phyloP scores from a whole-genome alignment of 305 asterid genomes.

The Fraxinus sp. region DNA sequence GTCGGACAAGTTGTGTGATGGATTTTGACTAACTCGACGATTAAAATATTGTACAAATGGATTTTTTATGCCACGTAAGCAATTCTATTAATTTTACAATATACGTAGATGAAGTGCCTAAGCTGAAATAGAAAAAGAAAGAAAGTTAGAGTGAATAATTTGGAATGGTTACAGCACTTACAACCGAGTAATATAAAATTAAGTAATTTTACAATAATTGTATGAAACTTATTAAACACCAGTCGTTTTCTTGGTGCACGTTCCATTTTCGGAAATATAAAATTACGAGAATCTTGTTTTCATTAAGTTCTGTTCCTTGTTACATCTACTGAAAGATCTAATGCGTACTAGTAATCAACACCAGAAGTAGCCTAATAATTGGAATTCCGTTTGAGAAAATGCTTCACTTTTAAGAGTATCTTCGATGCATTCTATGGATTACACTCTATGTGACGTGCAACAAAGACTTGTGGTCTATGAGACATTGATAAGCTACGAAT shows the following conservation, averaged over 20 bases:
- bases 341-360: background rate
- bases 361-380: background rate
- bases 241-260: background rate
- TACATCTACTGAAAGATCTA: background rate
- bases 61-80: background rate
- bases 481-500: background rate
- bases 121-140: background rate
- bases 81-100: background rate
- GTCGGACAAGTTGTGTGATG: background rate
- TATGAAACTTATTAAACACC: background rate
- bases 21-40: background rate
- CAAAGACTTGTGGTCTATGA: background rate
- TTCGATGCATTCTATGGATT: background rate
- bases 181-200: slow-evolving; percentile 1
- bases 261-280: background rate
- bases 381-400: background rate
- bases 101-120: background rate
- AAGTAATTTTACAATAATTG: too few species aligned
- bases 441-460: background rate
- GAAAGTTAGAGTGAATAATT: background rate
- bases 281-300: background rate
- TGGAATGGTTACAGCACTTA: background rate
- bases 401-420: background rate
- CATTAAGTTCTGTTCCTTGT: background rate
- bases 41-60: background rate